These are phyloP conservation scores for Phytophthora litchii DNA, from an alignment of 352 stramenopile genomes.

Conservation along the genomic window DNA sequence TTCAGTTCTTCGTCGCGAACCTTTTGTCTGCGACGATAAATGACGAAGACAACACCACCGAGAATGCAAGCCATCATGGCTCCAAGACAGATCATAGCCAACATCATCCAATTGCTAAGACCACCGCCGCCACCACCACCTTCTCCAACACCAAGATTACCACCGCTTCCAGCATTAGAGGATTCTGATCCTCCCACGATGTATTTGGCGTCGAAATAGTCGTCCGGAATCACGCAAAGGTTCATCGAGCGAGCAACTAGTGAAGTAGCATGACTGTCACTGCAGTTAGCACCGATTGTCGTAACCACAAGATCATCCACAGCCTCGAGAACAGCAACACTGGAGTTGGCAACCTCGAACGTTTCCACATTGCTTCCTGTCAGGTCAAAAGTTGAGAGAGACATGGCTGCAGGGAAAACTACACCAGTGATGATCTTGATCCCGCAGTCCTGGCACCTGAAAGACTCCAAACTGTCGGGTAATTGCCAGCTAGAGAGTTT, in stretches of 20 bases:
- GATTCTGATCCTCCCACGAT: slow-evolving; percentile 16
- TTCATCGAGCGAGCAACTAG: slow-evolving; percentile 30
- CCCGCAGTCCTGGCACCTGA: slow-evolving; percentile 39
- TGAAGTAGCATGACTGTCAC: slow-evolving; percentile 24
- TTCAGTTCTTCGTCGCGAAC: slow-evolving; percentile 33
- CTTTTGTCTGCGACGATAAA: slow-evolving; percentile 34
- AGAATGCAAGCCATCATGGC: slow-evolving; percentile 36
- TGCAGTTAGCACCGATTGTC: slow-evolving; percentile 31
- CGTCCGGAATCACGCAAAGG: slow-evolving; percentile 40
- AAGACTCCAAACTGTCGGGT: slow-evolving; percentile 35
- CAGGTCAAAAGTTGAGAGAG: slow-evolving; percentile 38
- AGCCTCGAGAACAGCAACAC: slow-evolving; percentile 29
- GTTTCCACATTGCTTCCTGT: slow-evolving; percentile 33
- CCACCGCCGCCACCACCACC: slow-evolving; percentile 7
- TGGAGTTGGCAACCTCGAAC: slow-evolving; percentile 44
- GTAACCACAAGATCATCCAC: slow-evolving; percentile 39
- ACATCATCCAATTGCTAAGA: slow-evolving; percentile 50
- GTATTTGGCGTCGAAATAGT: slow-evolving; percentile 37
- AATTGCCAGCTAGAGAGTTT: slow-evolving; percentile 37
- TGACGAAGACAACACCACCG: slow-evolving; percentile 33
- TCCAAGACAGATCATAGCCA: slow-evolving; percentile 43
- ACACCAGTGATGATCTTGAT: slow-evolving; percentile 36
- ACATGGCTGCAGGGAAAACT: slow-evolving; percentile 26
- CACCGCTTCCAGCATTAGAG: slow-evolving; percentile 8
- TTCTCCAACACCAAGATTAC: neutral